Base-by-base conservation (phyloP, 2,329 filamentous ascomycete species). In the Delphinella strobiligena region DNA sequence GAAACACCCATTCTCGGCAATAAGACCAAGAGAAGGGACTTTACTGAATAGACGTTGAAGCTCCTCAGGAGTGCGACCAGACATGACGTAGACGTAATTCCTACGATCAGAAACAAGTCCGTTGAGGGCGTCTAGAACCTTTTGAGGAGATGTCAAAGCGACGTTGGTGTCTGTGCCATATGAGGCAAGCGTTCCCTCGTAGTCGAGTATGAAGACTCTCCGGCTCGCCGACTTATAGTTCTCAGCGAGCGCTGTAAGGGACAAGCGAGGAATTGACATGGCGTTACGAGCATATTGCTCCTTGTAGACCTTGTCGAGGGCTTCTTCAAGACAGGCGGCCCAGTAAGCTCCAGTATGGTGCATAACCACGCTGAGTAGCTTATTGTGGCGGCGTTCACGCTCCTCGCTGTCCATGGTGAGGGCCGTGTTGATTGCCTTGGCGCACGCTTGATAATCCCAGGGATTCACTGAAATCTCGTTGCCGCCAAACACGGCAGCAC, bases 1-100 rank as follows among this genome's bases (percentile, higher is more conserved):
- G 61, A 93, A 96, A 57, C 85, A 93, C 2, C 89, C 89, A 48
- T 94, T 95, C 62, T 96, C 89, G 0, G 89, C 89, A 47, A 96
- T 93, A 4, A 96, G 69, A 2, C 91, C 91, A 3, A 95, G 66
- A 44, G 82, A 81, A 4, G 84, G 82, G 1, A 95, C 81, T 17
- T 82, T 75, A 38, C 80, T 79, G 69, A 96, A 95, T 1, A 93
- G 69, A 4, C 80, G 76, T 49, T 94, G 86, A 24, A 95, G 77
- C 53, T 95, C 87, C 51, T 93, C 84, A 0, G 87, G 84, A 49
- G 80, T 82, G 24, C 86, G 79, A 7, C 84, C 81, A 40, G 86
- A 94, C 86, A 94, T 96, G 48, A 96, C 79, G 52, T 94, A 96
- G 18, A 96, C 82, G 1, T 78, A 78, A 54, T 96, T 96, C 45